Conservation (phyloP, 257 asterid genomes). For the Solanum clarkiae region DNA sequence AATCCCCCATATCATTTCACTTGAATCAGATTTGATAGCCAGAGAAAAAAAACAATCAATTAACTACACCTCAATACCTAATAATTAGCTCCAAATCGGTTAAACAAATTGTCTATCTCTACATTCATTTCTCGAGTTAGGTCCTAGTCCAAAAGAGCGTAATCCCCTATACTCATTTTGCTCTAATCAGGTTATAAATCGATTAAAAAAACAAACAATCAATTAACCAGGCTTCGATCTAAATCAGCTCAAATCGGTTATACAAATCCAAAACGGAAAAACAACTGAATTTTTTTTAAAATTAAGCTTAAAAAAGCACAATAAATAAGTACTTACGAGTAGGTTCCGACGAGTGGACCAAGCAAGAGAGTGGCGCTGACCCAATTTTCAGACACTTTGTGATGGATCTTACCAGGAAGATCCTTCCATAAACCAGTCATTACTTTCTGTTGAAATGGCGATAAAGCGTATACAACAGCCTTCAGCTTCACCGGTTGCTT, state of each 20-base stretch:
- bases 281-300: not conserved
- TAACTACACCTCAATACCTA: not conserved
- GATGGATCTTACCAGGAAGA: slow-evolving; percentile 61
- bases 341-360: slow-evolving; percentile 61
- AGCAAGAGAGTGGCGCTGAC: slow-evolving; percentile 65
- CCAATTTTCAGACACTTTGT: slow-evolving; percentile 80
- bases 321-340: slow-evolving; percentile 26
- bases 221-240: not conserved
- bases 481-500: slow-evolving; percentile 82
- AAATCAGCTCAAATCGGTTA: not conserved
- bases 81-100: not conserved
- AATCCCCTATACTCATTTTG: not conserved
- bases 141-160: not conserved
- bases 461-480: slow-evolving; percentile 77
- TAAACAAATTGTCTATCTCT: not conserved
- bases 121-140: not conserved
- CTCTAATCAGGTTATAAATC: not conserved
- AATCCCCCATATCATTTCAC: not conserved
- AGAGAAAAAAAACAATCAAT: not conserved
- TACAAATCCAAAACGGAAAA: not conserved
- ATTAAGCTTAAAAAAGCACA: not conserved
- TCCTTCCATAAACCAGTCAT: slow-evolving; percentile 93
- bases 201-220: not conserved
- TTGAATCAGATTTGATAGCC: not conserved
- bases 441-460: slow-evolving; percentile 88